Evolutionary conservation across 2,329 filamentous ascomycete species (phyloP).

Genomic region (Madurella mycetomatis): DNA sequence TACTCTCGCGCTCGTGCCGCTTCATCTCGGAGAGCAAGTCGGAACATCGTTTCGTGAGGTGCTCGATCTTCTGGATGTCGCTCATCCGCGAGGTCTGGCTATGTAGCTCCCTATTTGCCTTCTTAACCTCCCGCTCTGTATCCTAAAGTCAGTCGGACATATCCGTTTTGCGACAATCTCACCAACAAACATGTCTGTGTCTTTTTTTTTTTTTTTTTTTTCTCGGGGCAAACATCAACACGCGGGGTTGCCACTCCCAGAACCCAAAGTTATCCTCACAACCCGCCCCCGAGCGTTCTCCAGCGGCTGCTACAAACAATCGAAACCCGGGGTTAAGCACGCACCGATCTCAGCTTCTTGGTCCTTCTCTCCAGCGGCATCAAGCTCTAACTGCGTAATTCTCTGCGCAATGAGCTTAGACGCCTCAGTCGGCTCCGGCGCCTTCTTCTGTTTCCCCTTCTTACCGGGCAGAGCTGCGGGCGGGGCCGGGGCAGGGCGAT

Average conservation of each 20-base stretch:
- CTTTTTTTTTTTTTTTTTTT: too few relatives aligned
- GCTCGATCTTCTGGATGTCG: conserved; percentile 85
- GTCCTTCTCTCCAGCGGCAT: conserved; percentile 89
- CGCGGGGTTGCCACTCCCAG: background rate
- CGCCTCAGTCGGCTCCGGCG: conserved; percentile 79
- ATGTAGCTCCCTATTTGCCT: conserved; percentile 85
- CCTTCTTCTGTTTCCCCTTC: conserved; percentile 82
- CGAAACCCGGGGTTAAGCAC: conserved; percentile 21
- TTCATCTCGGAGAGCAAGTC: conserved; percentile 95
- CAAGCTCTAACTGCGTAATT: conserved; percentile 91
- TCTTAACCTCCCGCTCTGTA: conserved; percentile 86
- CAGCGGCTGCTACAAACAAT: too few relatives aligned
- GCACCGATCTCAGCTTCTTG: conserved; percentile 92
- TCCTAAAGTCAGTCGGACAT: conserved; percentile 28
- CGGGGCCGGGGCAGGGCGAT: conserved; percentile 39
- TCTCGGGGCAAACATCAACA: background rate
- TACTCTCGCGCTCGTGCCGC: conserved; percentile 85
- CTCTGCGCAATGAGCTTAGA: conserved; percentile 88
- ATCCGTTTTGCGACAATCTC: background rate
- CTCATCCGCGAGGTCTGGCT: conserved; percentile 88
- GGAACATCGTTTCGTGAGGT: conserved; percentile 83
- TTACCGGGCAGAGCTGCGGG: conserved; percentile 54
- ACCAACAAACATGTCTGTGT: background rate
- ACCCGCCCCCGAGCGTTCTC: background rate
- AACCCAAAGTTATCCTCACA: background rate